A percentile compares a stretch with the other conserved stretches of the same genome.
Conservation (phyloP, 306 rosid species). For the Castanea crenata region DNA sequence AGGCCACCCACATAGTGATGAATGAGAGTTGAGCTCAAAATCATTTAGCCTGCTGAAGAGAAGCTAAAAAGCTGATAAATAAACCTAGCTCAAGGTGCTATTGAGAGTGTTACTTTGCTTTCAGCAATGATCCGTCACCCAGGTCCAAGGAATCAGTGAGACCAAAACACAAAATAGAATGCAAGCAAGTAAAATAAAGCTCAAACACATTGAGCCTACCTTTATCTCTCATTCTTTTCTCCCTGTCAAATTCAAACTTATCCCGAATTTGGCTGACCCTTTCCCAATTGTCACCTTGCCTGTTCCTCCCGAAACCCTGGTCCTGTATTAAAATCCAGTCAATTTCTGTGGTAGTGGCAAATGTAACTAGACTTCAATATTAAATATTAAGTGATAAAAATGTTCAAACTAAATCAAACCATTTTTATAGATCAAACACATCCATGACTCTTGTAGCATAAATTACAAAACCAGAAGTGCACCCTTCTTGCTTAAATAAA, state of each 20-base stretch:
- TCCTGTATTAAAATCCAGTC: slow-evolving; percentile 54
- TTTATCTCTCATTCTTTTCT: slow-evolving; percentile 86
- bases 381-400: slow-evolving; percentile 6
- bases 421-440: background rate
- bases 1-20: background rate
- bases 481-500: background rate
- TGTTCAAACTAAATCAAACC: background rate
- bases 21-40: background rate
- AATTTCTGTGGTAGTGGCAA: slow-evolving; percentile 13
- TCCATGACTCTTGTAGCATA: background rate
- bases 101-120: background rate
- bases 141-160: background rate
- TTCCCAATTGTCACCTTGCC: slow-evolving; percentile 58
- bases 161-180: slow-evolving; percentile 6
- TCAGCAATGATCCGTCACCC: slow-evolving; percentile 3
- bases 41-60: background rate
- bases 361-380: slow-evolving; percentile 1
- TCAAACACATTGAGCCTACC: slow-evolving; percentile 48
- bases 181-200: background rate
- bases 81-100: background rate
- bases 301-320: slow-evolving; percentile 48
- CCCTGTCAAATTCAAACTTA: slow-evolving; percentile 91
- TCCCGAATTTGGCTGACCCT: slow-evolving; percentile 74
- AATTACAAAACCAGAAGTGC: background rate
- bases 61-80: background rate